Evolutionary conservation across 1,284 basidiomycete species (phyloP).

Genomic region (Irpex sp.): DNA sequence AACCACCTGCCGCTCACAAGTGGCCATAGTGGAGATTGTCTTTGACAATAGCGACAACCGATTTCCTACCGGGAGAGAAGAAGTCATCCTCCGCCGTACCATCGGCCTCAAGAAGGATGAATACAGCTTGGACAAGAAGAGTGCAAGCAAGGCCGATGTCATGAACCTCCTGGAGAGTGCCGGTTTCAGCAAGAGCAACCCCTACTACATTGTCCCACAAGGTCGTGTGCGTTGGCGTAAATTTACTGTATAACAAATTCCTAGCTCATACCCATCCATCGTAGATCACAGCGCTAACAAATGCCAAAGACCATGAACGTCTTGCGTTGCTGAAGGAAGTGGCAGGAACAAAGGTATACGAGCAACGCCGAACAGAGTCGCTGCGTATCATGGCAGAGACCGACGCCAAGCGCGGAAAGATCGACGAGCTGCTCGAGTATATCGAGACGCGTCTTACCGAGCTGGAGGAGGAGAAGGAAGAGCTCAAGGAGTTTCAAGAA

Average conservation of each 20-base stretch:
- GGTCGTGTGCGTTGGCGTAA: conserved; percentile 68
- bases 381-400: conserved; percentile 97
- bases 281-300: conserved; percentile 94
- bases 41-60: conserved; percentile 90
- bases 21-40: conserved; percentile 67
- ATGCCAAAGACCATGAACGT: conserved; percentile 95
- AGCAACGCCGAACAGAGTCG: conserved; percentile 90
- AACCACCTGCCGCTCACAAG: neutral
- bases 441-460: conserved; percentile 90
- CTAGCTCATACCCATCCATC: neutral
- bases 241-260: neutral
- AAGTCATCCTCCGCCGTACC: conserved; percentile 85
- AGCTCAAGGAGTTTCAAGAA: conserved; percentile 93
- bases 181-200: conserved; percentile 95
- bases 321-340: conserved; percentile 95
- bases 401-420: conserved; percentile 88
- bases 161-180: conserved; percentile 95
- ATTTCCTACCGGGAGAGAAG: conserved; percentile 85
- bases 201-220: conserved; percentile 99
- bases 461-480: conserved; percentile 96
- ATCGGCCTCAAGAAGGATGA: conserved; percentile 99
- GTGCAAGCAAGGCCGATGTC: conserved; percentile 93
- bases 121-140: conserved; percentile 96
- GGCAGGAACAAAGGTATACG: conserved; percentile 97
- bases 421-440: conserved; percentile 85